Percentiles rank a stretch among this genome's conserved stretches.
phyloP scores from a whole-genome alignment of 768 basidiomycete genomes.

The Cystobasidium ongulense region DNA sequence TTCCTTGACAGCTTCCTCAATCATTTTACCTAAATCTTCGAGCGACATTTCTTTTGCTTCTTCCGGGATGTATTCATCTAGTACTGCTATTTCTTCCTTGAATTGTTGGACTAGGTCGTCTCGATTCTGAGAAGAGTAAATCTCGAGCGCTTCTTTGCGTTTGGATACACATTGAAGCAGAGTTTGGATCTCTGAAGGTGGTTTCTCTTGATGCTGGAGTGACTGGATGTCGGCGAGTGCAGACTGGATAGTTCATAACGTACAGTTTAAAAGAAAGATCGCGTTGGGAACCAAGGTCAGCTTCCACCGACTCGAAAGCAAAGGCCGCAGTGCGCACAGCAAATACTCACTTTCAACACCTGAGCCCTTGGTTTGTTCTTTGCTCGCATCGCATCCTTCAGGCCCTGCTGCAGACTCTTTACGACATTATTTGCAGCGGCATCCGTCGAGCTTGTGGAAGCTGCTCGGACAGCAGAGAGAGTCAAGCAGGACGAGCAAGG shows the following conservation, averaged over 20 bases:
- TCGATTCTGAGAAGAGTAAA: conserved; percentile 2
- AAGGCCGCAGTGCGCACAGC: neutral
- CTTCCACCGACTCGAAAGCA: neutral
- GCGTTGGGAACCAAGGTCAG: neutral
- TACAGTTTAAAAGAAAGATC: too few relatives aligned
- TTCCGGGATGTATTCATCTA: conserved; percentile 25
- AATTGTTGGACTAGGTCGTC: conserved; percentile 8
- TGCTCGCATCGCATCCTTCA: conserved; percentile 22
- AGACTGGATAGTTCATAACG: neutral
- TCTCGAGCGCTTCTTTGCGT: conserved; percentile 23
- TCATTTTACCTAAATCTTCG: neutral
- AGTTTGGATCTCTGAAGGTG: conserved; percentile 17
- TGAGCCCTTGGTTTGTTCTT: conserved; percentile 8
- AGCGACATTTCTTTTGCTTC: conserved; percentile 12
- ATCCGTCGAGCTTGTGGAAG: neutral
- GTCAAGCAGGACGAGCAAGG: neutral
- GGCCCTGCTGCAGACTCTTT: neutral
- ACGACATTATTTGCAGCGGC: neutral
- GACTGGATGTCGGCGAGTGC: conserved; percentile 24
- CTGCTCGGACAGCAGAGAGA: neutral
- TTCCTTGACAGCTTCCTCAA: conserved; percentile 12
- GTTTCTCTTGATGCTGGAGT: conserved; percentile 27
- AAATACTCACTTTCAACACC: conserved; percentile 20
- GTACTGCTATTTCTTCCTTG: conserved; percentile 1
- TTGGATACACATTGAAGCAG: conserved; percentile 3